These are phyloP conservation scores for Schoenoplectus triqueter DNA, from an alignment of 202 grass and related monocot genomes.

Conservation along the genomic window DNA sequence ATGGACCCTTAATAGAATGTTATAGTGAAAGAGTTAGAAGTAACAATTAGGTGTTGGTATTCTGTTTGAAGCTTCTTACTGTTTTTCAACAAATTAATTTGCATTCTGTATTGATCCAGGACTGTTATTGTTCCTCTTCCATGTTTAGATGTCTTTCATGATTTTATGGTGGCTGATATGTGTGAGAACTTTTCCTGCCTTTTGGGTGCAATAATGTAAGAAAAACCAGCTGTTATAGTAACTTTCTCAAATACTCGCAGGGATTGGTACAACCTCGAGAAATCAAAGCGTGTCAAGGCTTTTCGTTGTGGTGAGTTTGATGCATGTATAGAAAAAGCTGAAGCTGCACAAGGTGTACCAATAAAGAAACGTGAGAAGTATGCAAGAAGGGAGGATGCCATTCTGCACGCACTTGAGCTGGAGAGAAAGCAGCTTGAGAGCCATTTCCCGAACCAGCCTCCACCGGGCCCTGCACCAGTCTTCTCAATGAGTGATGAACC, in stretches of 20 bases:
- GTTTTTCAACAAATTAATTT: not conserved
- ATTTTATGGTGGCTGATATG: too few species aligned
- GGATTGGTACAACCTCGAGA: slow-evolving; percentile 99
- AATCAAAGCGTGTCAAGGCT: slow-evolving; percentile 97
- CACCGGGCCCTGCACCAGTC: slow-evolving; percentile 7
- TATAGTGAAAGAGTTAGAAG: not conserved
- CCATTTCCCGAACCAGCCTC: slow-evolving; percentile 27
- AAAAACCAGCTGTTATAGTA: not conserved
- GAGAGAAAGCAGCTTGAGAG: slow-evolving; percentile 74
- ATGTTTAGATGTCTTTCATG: not conserved
- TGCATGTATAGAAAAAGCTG: slow-evolving; percentile 97
- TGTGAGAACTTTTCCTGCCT: not conserved
- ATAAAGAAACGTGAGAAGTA: slow-evolving; percentile 99
- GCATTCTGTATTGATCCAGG: not conserved
- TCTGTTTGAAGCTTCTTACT: not conserved
- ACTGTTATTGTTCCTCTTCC: not conserved
- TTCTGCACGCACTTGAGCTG: slow-evolving; percentile 94
- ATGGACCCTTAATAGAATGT: not conserved
- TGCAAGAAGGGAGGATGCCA: slow-evolving; percentile 95
- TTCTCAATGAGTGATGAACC: slow-evolving; percentile 34
- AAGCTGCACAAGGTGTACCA: slow-evolving; percentile 83
- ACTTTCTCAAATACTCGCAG: slow-evolving; percentile 52
- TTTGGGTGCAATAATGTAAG: slow-evolving; percentile 15
- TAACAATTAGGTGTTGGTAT: not conserved
- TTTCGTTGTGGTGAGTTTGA: slow-evolving; percentile 99